A percentile compares a stretch with the other conserved stretches of the same genome.
These are phyloP conservation scores for Boletellus sp. DNA, from an alignment of 1,284 basidiomycete genomes.

Conservation along the genomic window DNA sequence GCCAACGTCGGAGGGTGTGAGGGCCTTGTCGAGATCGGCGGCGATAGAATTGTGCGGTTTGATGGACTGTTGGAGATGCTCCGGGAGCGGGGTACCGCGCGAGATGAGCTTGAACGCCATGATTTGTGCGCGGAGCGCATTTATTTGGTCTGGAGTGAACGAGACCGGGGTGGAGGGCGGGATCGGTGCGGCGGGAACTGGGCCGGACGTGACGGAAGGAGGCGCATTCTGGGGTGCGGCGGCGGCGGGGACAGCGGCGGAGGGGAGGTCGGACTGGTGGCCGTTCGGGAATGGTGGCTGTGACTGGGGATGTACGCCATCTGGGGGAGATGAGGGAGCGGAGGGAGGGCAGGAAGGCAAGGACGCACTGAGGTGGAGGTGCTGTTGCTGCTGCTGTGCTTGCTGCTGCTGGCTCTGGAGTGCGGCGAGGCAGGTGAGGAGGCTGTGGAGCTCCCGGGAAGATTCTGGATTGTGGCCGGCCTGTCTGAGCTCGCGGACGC, in stretches of 20 bases:
- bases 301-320: constrained; percentile 21
- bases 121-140: constrained; percentile 84
- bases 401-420: constrained; percentile 32
- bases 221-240: constrained; percentile 14
- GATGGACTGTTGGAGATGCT: constrained; percentile 77
- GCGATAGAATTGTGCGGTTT: constrained; percentile 57
- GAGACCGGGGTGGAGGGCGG: constrained; percentile 60
- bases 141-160: constrained; percentile 83
- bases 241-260: constrained; percentile 3
- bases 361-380: constrained; percentile 32
- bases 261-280: constrained; percentile 22
- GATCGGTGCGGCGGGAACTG: constrained; percentile 26
- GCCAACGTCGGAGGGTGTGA: constrained; percentile 56
- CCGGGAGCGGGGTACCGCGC: constrained; percentile 78
- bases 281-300: constrained; percentile 25
- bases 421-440: constrained; percentile 24
- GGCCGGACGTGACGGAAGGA: constrained; percentile 25
- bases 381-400: constrained; percentile 26
- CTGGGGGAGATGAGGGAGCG: constrained; percentile 18
- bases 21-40: constrained; percentile 60
- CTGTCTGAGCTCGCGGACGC: constrained; percentile 32
- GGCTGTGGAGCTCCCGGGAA: constrained; percentile 27
- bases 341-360: not conserved
- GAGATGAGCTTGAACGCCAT: constrained; percentile 84
- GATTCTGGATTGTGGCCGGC: constrained; percentile 31